Evolutionary conservation across 2,329 filamentous ascomycete species (phyloP), one percentile per base, ranked within the genome.

Genomic region (Dryadomyces sulphureus): DNA sequence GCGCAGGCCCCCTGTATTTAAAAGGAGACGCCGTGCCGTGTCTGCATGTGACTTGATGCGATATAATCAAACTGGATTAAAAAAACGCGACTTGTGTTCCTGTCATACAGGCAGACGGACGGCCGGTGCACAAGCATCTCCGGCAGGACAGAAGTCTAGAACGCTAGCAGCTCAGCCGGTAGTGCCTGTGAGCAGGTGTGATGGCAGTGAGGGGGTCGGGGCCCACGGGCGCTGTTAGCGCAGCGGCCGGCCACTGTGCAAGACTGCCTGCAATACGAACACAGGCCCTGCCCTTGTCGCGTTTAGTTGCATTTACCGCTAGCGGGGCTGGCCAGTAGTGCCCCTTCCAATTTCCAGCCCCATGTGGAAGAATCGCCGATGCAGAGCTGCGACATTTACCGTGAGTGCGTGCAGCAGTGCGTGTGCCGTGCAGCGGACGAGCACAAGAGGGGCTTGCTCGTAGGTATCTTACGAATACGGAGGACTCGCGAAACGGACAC

Each of bases 341-440:
- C 47, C 45, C 43, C 50, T 46, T 50, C 34, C 34, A 49, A 51
- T 51, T 51, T 50, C 50, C 43, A 44, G 36, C 24, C n/a, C n/a
- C 30, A 19, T 45, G 27, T 14, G 22, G 11, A 20, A 44, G 38
- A 40, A 40, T n/a, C n/a, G n/a, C n/a, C n/a, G n/a, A n/a, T n/a
- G n/a, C n/a, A n/a, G n/a, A n/a, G n/a, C n/a, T n/a, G n/a, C n/a
- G n/a, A n/a, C n/a, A n/a, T n/a, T n/a, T n/a, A n/a, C n/a, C n/a
- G n/a, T n/a, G n/a, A n/a, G n/a, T n/a, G n/a, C n/a, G n/a, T n/a
- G n/a, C n/a, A n/a, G n/a, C n/a, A n/a, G n/a, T n/a, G n/a, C n/a
- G n/a, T n/a, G n/a, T n/a, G n/a, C n/a, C n/a, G n/a, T n/a, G n/a
- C n/a, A n/a, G n/a, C n/a, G n/a, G n/a, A n/a, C n/a, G n/a, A n/a